A percentile compares a stretch with the other conserved stretches of the same genome.
phyloP scores from a whole-genome alignment of 768 basidiomycete genomes.

The Naganishia antarctica region DNA sequence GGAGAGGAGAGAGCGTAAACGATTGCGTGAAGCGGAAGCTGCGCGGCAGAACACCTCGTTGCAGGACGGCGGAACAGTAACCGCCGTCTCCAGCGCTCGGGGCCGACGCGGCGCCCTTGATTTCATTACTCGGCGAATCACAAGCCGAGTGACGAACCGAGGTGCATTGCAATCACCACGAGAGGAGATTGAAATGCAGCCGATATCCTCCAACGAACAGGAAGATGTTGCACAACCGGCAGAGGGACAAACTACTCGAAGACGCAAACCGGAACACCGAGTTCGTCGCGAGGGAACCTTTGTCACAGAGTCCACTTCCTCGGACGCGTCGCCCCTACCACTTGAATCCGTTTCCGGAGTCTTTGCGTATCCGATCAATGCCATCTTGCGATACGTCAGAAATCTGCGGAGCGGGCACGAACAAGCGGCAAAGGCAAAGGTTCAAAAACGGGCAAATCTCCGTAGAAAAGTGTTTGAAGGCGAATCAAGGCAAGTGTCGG shows the following conservation, averaged over 20 bases:
- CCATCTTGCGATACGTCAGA: slow-evolving; percentile 40
- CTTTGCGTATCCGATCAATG: slow-evolving; percentile 41
- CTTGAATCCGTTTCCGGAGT: slow-evolving; percentile 37
- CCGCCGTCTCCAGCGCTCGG: slow-evolving; percentile 9
- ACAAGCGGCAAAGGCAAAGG: slow-evolving; percentile 42
- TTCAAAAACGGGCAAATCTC: slow-evolving; percentile 32
- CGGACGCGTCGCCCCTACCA: slow-evolving; percentile 39
- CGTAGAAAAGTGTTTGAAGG: slow-evolving; percentile 60
- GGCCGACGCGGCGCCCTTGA: slow-evolving; percentile 35
- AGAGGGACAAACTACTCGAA: slow-evolving; percentile 5
- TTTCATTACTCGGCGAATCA: neutral
- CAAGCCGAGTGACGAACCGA: neutral
- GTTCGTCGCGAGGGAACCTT: neutral
- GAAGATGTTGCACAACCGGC: slow-evolving; percentile 7
- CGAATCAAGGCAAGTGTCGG: slow-evolving; percentile 27
- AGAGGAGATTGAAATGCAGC: slow-evolving; percentile 23
- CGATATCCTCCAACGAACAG: slow-evolving; percentile 9
- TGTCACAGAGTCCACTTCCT: slow-evolving; percentile 34
- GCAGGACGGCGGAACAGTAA: slow-evolving; percentile 31
- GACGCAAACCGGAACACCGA: slow-evolving; percentile 37
- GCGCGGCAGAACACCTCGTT: slow-evolving; percentile 2
- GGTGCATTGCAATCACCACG: neutral
- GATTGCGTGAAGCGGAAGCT: slow-evolving; percentile 1
- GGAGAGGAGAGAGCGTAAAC: slow-evolving; percentile 36
- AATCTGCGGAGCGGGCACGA: slow-evolving; percentile 42